Evolutionary conservation across 2,329 filamentous ascomycete species (phyloP), one percentile per base, ranked within the genome.

Genomic region (Akanthomyces lecanii): DNA sequence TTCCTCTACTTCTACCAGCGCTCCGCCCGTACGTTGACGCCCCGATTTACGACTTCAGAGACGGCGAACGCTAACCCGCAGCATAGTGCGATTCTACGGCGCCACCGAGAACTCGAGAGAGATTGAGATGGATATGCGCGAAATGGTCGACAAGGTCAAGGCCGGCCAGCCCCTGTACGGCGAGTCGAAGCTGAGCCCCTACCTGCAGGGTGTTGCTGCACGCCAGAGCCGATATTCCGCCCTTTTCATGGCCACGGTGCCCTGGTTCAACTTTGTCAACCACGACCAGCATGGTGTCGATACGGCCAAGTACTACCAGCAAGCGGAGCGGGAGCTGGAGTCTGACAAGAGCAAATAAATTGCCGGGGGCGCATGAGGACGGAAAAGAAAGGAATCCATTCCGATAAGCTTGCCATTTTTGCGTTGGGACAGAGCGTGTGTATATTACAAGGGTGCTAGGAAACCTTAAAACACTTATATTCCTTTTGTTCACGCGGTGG

Each of bases 251-350:
- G 89, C 92, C 73, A 86, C 94, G 61, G 80, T 99, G 63, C 93
- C 94, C 45, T 98, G 93, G 95, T 94, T 97, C 80, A 99, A 99
- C 82, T 90, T 99, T 79, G 94, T 97, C 73, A 98, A 99, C 79
- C 95, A 99, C 79, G 88, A 86, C 74, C 81, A 96, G 85, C 95
- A 99, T 76, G 95, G 95, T 69, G 91, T 99, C 64, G 95, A 99
- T 76, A 99, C 95, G 38, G 92, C 94, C 67, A 99, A 99, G 81
- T 99, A 99, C 81, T 99, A 96, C 78, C 89, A 89, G 75, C 92
- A 96, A 76, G 95, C 95, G 8, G 95, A 99, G 82, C 83, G 89
- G 75, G 95, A 99, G 77, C 79, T 99, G 71, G 95, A 96, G 79
- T 88, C 87, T 45, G 92, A 96, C 81, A 67, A 65, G 42, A 62